Conservation (phyloP, 2,329 filamentous ascomycete genomes). For the Colletotrichum ledebouriae region DNA sequence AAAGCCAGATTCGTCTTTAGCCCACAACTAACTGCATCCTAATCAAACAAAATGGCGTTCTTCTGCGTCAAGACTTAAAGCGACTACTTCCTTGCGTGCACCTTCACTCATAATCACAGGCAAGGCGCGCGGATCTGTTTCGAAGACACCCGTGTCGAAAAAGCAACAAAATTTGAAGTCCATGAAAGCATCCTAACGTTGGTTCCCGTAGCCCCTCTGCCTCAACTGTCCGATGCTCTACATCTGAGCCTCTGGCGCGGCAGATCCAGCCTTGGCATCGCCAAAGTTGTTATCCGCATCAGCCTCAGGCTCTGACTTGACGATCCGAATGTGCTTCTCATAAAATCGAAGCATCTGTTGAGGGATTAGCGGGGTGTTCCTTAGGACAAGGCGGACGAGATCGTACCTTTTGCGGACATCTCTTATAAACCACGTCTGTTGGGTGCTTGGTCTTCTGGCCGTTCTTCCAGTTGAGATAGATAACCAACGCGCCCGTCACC, state of each 20-base stretch:
- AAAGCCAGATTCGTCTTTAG: not conserved
- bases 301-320: constrained; percentile 51
- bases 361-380: not conserved
- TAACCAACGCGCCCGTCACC: constrained; percentile 69
- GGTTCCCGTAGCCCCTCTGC: not conserved
- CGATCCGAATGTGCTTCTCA: constrained; percentile 69
- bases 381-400: not conserved
- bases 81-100: not conserved
- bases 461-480: constrained; percentile 81
- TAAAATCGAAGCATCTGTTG: constrained; percentile 71
- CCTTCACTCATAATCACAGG: not conserved
- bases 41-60: not conserved
- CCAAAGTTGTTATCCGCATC: constrained; percentile 9
- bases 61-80: not conserved
- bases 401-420: constrained; percentile 81
- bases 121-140: not conserved
- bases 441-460: constrained; percentile 81
- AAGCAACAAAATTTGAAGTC: not conserved
- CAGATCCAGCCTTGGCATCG: constrained; percentile 29
- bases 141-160: not conserved
- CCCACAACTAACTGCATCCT: not conserved
- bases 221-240: not conserved
- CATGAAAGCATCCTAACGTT: constrained; percentile 2
- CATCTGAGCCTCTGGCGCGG: constrained; percentile 3
- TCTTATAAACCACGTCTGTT: constrained; percentile 76